Evolutionary conservation across 345 rosid species (phyloP).

Genomic region (Lepidium didymum): DNA sequence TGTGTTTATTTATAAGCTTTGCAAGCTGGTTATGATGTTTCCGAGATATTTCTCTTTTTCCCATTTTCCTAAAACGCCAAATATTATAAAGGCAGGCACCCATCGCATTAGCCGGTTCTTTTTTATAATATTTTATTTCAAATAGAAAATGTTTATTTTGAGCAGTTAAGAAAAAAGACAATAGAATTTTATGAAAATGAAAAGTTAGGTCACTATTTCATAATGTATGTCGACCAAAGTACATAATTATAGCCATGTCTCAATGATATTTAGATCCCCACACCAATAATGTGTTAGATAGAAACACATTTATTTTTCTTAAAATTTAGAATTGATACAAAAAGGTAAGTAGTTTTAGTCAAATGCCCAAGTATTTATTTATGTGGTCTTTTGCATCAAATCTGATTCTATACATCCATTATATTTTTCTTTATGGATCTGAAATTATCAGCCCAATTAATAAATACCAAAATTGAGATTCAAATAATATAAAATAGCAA

Average conservation of each 20-base stretch:
- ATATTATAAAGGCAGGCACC: neutral
- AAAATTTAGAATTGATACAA: neutral
- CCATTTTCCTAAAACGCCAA: neutral
- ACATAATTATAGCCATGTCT: neutral
- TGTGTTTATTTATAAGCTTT: slow-evolving; percentile 21
- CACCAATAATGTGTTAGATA: neutral
- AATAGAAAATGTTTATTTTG: neutral
- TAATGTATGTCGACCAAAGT: neutral
- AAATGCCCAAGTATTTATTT: too few relatives aligned
- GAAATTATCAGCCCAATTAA: too few relatives aligned
- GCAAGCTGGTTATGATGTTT: slow-evolving; percentile 24
- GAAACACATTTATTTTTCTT: neutral
- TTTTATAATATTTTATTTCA: neutral
- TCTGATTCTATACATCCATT: too few relatives aligned
- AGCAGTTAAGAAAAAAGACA: slow-evolving; percentile 10
- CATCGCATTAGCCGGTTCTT: neutral
- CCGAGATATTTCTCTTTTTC: slow-evolving; percentile 11
- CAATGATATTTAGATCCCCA: neutral
- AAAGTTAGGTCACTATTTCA: neutral
- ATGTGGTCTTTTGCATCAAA: too few relatives aligned
- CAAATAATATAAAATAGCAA: neutral
- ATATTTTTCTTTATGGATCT: too few relatives aligned
- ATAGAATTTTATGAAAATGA: neutral
- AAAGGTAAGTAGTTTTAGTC: neutral
- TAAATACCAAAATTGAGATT: neutral